Conservation (phyloP, 1,139 yeast genomes). For the Yamadazyma jaroonii region DNA sequence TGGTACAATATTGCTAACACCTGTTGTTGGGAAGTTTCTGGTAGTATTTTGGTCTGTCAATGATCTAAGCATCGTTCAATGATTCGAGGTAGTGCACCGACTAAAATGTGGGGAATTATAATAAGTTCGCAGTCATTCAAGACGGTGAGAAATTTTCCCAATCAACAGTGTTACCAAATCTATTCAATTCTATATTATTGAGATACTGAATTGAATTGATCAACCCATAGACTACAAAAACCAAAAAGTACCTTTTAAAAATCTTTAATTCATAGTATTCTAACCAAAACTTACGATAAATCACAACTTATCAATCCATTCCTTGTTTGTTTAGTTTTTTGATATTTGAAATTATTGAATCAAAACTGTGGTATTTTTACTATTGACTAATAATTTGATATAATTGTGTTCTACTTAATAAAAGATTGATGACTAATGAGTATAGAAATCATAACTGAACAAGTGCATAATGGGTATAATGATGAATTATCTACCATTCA, state of each 20-base stretch:
- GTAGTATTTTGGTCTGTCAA: too few species aligned
- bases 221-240: too few species aligned
- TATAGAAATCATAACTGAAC: constrained; percentile 63
- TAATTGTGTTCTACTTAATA: background rate
- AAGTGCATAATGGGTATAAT: constrained; percentile 71
- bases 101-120: constrained; percentile 3
- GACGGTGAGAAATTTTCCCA: constrained; percentile 2
- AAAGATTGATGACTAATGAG: constrained; percentile 36
- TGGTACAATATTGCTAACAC: background rate
- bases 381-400: too few species aligned
- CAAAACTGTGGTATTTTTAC: too few species aligned
- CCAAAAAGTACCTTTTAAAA: too few species aligned
- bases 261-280: too few species aligned
- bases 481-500: constrained; percentile 60
- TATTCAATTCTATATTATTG: too few species aligned
- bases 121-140: constrained; percentile 2
- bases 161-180: constrained; percentile 1
- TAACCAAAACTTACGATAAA: too few species aligned
- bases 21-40: too few species aligned
- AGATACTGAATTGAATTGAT: too few species aligned
- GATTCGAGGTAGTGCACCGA: background rate
- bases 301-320: too few species aligned
- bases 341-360: background rate
- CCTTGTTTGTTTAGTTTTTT: background rate
- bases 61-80: too few species aligned